Percentiles rank a stretch among this genome's conserved stretches.
Conservation (phyloP, 2,329 filamentous ascomycete genomes). For the Arthrobotrys megalospora region DNA sequence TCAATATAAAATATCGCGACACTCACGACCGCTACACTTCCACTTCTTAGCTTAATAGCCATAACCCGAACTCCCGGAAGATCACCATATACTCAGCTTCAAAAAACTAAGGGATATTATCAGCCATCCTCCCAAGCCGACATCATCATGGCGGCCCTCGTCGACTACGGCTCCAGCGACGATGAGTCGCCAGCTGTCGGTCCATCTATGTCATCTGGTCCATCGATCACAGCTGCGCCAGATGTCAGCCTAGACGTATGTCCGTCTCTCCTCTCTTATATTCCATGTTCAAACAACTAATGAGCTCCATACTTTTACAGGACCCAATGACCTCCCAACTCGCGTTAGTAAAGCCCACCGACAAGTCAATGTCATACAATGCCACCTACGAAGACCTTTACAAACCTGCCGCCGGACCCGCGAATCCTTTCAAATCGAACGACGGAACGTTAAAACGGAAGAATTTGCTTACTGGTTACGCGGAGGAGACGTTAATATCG, state of each 20-base stretch:
- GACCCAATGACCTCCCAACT: slow-evolving; percentile 71
- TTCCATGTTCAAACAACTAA: slow-evolving; percentile 29
- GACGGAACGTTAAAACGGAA: slow-evolving; percentile 78
- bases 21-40: not conserved
- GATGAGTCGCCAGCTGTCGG: slow-evolving; percentile 67
- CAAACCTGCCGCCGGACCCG: slow-evolving; percentile 77
- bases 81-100: not conserved
- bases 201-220: slow-evolving; percentile 65
- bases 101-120: not conserved
- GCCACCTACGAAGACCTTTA: slow-evolving; percentile 80
- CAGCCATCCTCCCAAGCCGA: not conserved
- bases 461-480: slow-evolving; percentile 86
- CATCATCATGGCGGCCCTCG: slow-evolving; percentile 63
- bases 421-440: slow-evolving; percentile 81
- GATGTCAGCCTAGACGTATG: slow-evolving; percentile 74
- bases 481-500: slow-evolving; percentile 88
- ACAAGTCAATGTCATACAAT: slow-evolving; percentile 71
- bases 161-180: slow-evolving; percentile 68
- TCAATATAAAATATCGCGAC: too few species aligned
- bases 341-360: slow-evolving; percentile 71
- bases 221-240: slow-evolving; percentile 70
- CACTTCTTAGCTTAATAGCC: not conserved
- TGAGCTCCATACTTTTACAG: slow-evolving; percentile 60
- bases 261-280: slow-evolving; percentile 66
- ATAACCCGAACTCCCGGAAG: not conserved